A percentile compares a stretch with the other conserved stretches of the same genome.
These are phyloP conservation scores for Erysimum pusillum DNA, from an alignment of 441 rosid species.

Conservation along the genomic window DNA sequence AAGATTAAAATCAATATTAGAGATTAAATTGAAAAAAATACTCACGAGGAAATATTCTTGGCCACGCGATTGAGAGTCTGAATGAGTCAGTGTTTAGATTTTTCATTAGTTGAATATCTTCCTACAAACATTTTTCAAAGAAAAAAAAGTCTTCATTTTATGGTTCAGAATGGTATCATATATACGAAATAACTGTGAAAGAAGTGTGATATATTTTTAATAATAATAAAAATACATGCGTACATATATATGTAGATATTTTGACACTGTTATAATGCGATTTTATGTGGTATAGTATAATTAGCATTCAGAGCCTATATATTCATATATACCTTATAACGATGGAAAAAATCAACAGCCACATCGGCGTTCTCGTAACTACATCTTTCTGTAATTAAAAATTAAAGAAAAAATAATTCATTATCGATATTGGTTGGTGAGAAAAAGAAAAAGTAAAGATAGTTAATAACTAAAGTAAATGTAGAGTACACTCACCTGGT, in stretches of 20 bases:
- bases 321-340: constrained; percentile 32
- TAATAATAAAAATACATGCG: too few relatives aligned
- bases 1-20: neutral
- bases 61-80: constrained; percentile 38
- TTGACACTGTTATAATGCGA: too few relatives aligned
- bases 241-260: too few relatives aligned
- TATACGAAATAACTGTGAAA: too few relatives aligned
- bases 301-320: neutral
- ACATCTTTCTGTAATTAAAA: constrained; percentile 12
- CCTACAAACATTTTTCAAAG: constrained; percentile 14
- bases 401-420: neutral
- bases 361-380: constrained; percentile 13
- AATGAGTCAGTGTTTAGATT: constrained; percentile 32
- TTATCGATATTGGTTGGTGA: neutral
- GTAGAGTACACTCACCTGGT: constrained; percentile 52
- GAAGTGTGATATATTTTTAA: too few relatives aligned
- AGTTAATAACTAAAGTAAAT: too few relatives aligned
- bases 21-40: neutral
- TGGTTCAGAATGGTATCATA: too few relatives aligned
- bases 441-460: too few relatives aligned
- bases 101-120: constrained; percentile 40
- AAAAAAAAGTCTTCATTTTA: neutral
- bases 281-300: too few relatives aligned
- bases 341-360: constrained; percentile 40
- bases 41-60: constrained; percentile 39